Evolutionary conservation across 257 asterid genomes (phyloP), one percentile per base, ranked within the genome.

Genomic region (Nicotiana otophora): DNA sequence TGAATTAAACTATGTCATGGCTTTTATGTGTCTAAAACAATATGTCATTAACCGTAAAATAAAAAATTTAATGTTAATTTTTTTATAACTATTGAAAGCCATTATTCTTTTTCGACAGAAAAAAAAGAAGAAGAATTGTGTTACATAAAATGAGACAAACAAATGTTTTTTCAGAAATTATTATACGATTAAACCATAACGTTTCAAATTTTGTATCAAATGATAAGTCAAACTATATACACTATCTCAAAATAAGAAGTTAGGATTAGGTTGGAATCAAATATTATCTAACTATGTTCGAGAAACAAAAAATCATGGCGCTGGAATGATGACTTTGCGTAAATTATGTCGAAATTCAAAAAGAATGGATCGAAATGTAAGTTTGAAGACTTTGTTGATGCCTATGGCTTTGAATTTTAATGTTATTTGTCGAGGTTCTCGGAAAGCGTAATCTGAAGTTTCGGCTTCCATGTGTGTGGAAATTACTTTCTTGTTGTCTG

Each of bases 391-490:
- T 42, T 42, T 42, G 26, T 54, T 54, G 6, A 57, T 57, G 63
- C 26, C 7, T 19, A 57, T 1, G 63, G 19, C 63, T 57, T 57
- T 57, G 23, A 57, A 57, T 16, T 7, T 17, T 57, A 19, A 57
- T 57, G 63, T 57, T 5, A 16, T 57, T 57, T 76, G 82, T 75
- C 82, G 74, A 31, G 58, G 55, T 75, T 63, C 34, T 28, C 77
- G 53, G 39, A 62, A 67, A 83, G 67, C 77, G 60, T 46, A 62
- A 48, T 76, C 77, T 51, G 64, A 62, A 36, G 82, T 60, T 77
- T 76, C 82, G 66, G 63, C 77, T 76, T 62, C 85, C 34, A 10
- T 83, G 82, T 63, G 70, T 53, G 82, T 58, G 63, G 31, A 2
- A 33, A 42, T 17, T 42, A 28, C 78, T 76, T 53, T 75, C 36